These are phyloP conservation scores for Fraxinus americana DNA, from an alignment of 257 asterid genomes.

Conservation along the genomic window DNA sequence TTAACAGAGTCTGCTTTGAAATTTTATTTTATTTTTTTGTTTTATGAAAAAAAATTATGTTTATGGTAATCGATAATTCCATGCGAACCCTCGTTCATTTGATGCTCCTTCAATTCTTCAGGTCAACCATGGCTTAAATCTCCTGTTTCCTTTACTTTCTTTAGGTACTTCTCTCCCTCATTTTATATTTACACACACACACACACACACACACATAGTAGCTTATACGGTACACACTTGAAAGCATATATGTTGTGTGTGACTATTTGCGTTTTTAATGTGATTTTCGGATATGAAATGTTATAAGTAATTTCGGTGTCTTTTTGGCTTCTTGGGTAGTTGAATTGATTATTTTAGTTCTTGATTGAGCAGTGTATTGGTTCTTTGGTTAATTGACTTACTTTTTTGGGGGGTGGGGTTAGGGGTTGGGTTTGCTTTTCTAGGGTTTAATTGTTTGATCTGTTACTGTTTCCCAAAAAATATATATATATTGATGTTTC, in stretches of 20 bases:
- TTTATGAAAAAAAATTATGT: neutral
- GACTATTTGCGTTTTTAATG: neutral
- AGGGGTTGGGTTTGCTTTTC: neutral
- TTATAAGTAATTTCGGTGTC: neutral
- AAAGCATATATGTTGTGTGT: neutral
- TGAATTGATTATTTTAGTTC: constrained; percentile 16
- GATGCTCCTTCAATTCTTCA: constrained; percentile 32
- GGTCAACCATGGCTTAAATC: constrained; percentile 47
- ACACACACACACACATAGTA: neutral
- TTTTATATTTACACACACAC: neutral
- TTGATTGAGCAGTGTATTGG: constrained; percentile 13
- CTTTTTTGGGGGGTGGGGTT: neutral
- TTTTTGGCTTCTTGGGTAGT: constrained; percentile 10
- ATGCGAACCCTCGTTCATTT: constrained; percentile 22
- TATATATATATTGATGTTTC: neutral
- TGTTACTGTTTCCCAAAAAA: neutral
- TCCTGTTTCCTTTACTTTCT: constrained; percentile 11
- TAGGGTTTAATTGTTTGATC: neutral
- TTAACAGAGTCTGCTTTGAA: constrained; percentile 40
- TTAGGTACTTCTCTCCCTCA: neutral
- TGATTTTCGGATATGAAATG: neutral
- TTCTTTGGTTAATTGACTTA: neutral
- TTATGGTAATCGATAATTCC: constrained; percentile 13
- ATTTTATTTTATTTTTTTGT: neutral
- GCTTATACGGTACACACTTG: neutral